Conservation (phyloP, 371 early-diverging fungal genomes). For the Circinella minor region DNA sequence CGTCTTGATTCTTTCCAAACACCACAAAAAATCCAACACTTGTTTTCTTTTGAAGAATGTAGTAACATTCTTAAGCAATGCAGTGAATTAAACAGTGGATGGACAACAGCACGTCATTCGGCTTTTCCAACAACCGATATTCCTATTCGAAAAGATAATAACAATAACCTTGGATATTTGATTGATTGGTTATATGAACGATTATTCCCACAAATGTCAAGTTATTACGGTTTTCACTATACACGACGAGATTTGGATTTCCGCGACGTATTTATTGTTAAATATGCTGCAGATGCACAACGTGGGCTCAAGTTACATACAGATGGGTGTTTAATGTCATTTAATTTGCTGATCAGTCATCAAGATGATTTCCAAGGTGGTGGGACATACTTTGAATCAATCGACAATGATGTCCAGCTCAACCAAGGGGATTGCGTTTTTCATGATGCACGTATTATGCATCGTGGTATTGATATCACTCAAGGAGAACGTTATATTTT, state of each 20-base stretch:
- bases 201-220: conserved; percentile 28
- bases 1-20: conserved; percentile 13
- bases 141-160: conserved; percentile 35
- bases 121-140: conserved; percentile 62
- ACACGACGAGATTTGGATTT: conserved; percentile 44
- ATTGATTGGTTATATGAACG: conserved; percentile 28
- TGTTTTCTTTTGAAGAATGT: conserved; percentile 38
- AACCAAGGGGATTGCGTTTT: conserved; percentile 56
- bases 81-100: conserved; percentile 16
- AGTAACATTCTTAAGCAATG: conserved; percentile 32
- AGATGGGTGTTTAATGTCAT: conserved; percentile 65
- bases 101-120: conserved; percentile 57
- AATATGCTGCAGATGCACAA: conserved; percentile 53
- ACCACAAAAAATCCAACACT: conserved; percentile 29
- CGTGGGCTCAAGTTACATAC: conserved; percentile 52
- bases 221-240: conserved; percentile 39
- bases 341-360: conserved; percentile 59
- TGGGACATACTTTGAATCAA: conserved; percentile 55
- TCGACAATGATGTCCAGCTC: conserved; percentile 31
- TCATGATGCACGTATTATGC: conserved; percentile 56
- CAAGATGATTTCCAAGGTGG: conserved; percentile 64
- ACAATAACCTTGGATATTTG: conserved; percentile 9
- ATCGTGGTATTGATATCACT: conserved; percentile 54
- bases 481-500: conserved; percentile 50
- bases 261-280: conserved; percentile 62